phyloP scores from a whole-genome alignment of 139 green algal species.

The Asterochloris sp. region DNA sequence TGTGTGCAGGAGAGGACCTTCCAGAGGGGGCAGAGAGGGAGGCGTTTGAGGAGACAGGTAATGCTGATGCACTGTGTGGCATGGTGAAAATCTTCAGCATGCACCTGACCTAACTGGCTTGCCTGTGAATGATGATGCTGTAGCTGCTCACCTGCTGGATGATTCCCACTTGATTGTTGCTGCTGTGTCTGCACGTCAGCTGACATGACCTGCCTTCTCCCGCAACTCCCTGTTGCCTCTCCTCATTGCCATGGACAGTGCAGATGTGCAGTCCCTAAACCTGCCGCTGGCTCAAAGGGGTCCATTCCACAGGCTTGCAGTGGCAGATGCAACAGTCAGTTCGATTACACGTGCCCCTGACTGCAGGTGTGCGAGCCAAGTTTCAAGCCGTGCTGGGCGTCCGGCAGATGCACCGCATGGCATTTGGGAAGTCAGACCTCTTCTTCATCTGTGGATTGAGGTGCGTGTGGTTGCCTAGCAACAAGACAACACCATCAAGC shows the following conservation, averaged over 20 bases:
- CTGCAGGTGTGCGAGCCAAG: constrained; percentile 31
- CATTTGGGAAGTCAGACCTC: constrained; percentile 77
- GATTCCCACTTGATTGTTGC: too few species aligned
- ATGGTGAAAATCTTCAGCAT: too few species aligned
- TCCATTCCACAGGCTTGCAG: too few species aligned
- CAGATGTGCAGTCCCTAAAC: too few species aligned
- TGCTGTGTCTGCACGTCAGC: too few species aligned
- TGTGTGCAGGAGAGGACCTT: constrained; percentile 47
- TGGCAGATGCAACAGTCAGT: not conserved
- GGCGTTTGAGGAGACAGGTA: constrained; percentile 42
- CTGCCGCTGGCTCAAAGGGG: too few species aligned
- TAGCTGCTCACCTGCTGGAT: too few species aligned
- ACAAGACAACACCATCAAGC: not conserved
- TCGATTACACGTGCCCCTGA: constrained; percentile 9
- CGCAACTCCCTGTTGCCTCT: not conserved
- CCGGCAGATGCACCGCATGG: constrained; percentile 76
- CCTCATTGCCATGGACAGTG: too few species aligned
- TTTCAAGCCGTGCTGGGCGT: constrained; percentile 67
- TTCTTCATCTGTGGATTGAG: constrained; percentile 63
- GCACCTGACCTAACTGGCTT: too few species aligned
- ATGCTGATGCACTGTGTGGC: too few species aligned
- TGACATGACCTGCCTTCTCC: too few species aligned
- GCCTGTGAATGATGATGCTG: too few species aligned
- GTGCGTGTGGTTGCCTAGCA: not conserved
- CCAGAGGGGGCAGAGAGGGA: constrained; percentile 56